A percentile compares a stretch with the other conserved stretches of the same genome.
Evolutionary conservation across 2,329 filamentous ascomycete species (phyloP).

Genomic region (Curvularia sp.): DNA sequence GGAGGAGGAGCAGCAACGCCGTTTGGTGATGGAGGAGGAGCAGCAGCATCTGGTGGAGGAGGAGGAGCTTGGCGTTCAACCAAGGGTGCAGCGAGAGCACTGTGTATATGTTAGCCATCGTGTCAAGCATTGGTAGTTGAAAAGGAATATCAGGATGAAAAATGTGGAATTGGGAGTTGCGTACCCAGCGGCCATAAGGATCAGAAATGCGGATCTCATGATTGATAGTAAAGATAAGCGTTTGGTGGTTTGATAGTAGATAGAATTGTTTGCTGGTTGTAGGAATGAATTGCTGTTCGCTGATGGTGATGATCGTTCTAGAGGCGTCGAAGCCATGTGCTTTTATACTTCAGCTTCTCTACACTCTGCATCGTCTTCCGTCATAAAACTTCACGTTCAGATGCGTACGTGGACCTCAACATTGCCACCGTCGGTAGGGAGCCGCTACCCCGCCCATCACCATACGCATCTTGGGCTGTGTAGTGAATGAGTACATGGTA

Average conservation of each 20-base stretch:
- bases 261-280: not conserved
- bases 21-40: not conserved
- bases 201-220: not conserved
- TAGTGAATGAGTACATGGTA: slow-evolving; percentile 1
- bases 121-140: not conserved
- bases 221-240: not conserved
- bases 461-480: not conserved
- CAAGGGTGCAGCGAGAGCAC: slow-evolving; percentile 1
- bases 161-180: not conserved
- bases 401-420: not conserved
- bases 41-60: not conserved
- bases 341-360: slow-evolving; percentile 1
- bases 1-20: not conserved
- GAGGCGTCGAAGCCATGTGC: not conserved
- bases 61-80: not conserved
- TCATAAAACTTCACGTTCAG: not conserved
- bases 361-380: not conserved
- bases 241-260: not conserved
- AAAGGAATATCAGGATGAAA: not conserved
- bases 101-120: not conserved
- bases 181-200: slow-evolving; percentile 6
- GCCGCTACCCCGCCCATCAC: slow-evolving; percentile 1
- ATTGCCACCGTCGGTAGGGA: no score
- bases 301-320: not conserved
- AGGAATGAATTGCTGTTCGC: not conserved